These are phyloP conservation scores for Calocera viscosa DNA, from an alignment of 768 basidiomycete genomes.

Conservation along the genomic window DNA sequence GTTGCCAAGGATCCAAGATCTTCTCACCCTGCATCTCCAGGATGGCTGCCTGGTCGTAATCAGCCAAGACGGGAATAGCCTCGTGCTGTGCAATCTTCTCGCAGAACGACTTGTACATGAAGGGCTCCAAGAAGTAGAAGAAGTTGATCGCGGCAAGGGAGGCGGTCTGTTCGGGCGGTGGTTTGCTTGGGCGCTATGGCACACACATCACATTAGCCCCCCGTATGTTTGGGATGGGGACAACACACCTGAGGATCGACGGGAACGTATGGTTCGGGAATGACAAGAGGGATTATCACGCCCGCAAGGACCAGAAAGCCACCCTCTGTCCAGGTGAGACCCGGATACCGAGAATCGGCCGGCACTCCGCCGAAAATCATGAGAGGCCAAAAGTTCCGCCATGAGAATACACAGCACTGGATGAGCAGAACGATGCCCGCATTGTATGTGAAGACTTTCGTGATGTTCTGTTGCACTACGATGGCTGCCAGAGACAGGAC, in stretches of 20 bases:
- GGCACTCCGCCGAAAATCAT: slow-evolving; percentile 42
- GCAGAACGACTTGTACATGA: background rate
- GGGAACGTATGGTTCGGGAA: slow-evolving; percentile 47
- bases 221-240: background rate
- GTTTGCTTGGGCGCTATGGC: slow-evolving; percentile 26
- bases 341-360: slow-evolving; percentile 38
- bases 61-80: slow-evolving; percentile 25
- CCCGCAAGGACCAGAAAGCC: slow-evolving; percentile 34
- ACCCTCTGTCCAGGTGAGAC: slow-evolving; percentile 43
- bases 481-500: background rate
- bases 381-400: slow-evolving; percentile 40
- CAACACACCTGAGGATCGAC: slow-evolving; percentile 38
- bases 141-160: background rate
- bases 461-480: background rate
- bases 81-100: background rate
- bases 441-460: background rate
- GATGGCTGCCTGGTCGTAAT: slow-evolving; percentile 25
- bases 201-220: background rate
- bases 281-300: slow-evolving; percentile 40
- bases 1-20: slow-evolving; percentile 23
- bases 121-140: background rate
- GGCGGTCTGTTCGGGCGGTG: background rate
- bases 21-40: slow-evolving; percentile 22
- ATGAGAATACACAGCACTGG: slow-evolving; percentile 6
- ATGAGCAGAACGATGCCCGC: background rate